Conservation (phyloP, 2,329 filamentous ascomycete species). For the Colletotrichum sp. region DNA sequence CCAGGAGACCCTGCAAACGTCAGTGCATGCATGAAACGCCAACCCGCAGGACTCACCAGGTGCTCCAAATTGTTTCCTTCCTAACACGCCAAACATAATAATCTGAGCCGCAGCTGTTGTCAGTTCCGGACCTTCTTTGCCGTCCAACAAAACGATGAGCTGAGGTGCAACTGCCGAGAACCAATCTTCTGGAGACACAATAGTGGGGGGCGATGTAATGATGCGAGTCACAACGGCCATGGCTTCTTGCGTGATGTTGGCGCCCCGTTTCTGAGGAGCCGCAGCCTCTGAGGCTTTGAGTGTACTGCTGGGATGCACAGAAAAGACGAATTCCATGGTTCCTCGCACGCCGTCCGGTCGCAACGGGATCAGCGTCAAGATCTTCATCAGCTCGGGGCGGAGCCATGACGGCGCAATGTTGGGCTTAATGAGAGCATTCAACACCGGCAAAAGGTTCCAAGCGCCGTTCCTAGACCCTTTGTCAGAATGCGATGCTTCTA, state of each 20-base stretch:
- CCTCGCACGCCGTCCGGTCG: constrained; percentile 68
- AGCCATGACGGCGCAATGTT: constrained; percentile 64
- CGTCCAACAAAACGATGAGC: constrained; percentile 66
- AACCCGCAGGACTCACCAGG: constrained; percentile 49
- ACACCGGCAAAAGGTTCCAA: constrained; percentile 61
- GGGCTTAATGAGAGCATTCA: constrained; percentile 70
- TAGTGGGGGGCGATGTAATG: constrained; percentile 63
- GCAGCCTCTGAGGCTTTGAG: constrained; percentile 43
- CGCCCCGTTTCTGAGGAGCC: constrained; percentile 58
- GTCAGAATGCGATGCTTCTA: constrained; percentile 25
- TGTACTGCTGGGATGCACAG: constrained; percentile 64
- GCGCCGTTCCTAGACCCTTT: constrained; percentile 33
- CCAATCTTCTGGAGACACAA: constrained; percentile 61
- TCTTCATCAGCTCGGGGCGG: constrained; percentile 58
- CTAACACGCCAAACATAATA: constrained; percentile 71
- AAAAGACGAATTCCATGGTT: constrained; percentile 74
- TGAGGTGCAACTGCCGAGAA: constrained; percentile 66
- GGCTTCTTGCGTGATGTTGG: constrained; percentile 72
- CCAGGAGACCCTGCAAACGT: constrained; percentile 54
- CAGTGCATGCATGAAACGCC: neutral
- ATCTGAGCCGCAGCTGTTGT: constrained; percentile 65
- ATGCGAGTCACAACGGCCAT: constrained; percentile 67
- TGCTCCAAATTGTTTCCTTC: constrained; percentile 66
- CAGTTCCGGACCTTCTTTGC: constrained; percentile 60
- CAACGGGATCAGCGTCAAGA: constrained; percentile 66